Percentiles rank a stretch among this genome's conserved stretches.
Conservation (phyloP, 2,329 filamentous ascomycete species). For the Aspergillus unguis region DNA sequence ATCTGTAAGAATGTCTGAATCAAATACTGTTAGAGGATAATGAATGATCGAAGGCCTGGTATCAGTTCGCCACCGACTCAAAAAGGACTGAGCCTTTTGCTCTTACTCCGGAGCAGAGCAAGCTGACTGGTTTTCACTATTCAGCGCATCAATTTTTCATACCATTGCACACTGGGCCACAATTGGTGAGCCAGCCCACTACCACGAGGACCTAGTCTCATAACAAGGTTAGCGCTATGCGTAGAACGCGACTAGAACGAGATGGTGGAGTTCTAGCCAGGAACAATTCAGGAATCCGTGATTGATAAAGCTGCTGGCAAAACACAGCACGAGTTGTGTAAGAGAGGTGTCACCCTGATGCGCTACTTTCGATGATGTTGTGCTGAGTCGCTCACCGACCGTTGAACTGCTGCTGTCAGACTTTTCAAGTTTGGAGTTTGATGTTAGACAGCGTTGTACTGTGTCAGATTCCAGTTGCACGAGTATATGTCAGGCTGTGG, state of each 20-base stretch:
- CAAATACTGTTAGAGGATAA: too few species aligned
- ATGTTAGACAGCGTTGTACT: too few species aligned
- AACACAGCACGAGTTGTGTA: neutral
- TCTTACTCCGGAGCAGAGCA: neutral
- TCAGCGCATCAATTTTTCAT: too few species aligned
- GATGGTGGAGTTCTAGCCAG: constrained; percentile 4
- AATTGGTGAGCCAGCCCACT: neutral
- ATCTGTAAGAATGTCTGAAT: too few species aligned
- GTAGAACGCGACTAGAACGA: constrained; percentile 4
- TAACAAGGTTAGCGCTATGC: neutral
- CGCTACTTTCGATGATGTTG: too few species aligned
- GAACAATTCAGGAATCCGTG: neutral
- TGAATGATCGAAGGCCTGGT: too few species aligned
- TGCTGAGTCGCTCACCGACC: too few species aligned
- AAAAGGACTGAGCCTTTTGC: neutral
- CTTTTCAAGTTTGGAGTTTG: too few species aligned
- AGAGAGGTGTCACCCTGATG: neutral
- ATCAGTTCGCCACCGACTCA: too few species aligned
- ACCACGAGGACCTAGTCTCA: neutral
- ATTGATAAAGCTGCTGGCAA: neutral
- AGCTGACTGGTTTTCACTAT: neutral
- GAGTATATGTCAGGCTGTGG: too few species aligned
- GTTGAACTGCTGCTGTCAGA: too few species aligned
- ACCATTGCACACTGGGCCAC: neutral
- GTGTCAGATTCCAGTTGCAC: too few species aligned